Evolutionary conservation across 345 rosid genomes (phyloP).

Genomic region (Citrus australasica): DNA sequence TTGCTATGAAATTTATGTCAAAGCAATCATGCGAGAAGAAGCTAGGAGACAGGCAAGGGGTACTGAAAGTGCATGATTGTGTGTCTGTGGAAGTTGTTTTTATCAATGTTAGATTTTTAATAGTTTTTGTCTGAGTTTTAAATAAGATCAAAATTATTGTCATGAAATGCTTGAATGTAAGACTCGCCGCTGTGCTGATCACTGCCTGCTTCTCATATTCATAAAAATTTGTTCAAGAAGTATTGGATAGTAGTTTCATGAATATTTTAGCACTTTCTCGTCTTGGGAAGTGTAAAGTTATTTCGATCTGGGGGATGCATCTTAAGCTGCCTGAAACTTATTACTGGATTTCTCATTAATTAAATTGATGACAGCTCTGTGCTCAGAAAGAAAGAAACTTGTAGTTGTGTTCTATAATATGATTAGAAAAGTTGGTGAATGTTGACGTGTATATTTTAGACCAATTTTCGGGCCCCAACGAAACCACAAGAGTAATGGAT

Average conservation of each 20-base stretch:
- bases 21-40: slow-evolving; percentile 66
- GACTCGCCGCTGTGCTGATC: neutral
- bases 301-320: neutral
- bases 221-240: neutral
- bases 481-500: neutral
- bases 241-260: neutral
- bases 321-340: neutral
- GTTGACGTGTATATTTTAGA: neutral
- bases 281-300: neutral
- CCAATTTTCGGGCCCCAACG: neutral
- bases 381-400: too few relatives aligned
- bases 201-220: neutral
- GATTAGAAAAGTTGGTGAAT: neutral
- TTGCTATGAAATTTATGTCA: slow-evolving; percentile 90
- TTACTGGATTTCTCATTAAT: neutral
- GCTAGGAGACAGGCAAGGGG: slow-evolving; percentile 44
- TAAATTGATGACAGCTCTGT: too few relatives aligned
- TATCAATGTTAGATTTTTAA: neutral
- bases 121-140: neutral
- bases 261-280: neutral
- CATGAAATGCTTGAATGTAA: slow-evolving; percentile 14
- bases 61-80: slow-evolving; percentile 32
- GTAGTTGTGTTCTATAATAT: neutral
- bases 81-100: neutral
- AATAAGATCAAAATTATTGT: slow-evolving; percentile 18